These are phyloP conservation scores for Globisporangium echinulatum DNA, from an alignment of 352 stramenopile species.

Conservation along the genomic window DNA sequence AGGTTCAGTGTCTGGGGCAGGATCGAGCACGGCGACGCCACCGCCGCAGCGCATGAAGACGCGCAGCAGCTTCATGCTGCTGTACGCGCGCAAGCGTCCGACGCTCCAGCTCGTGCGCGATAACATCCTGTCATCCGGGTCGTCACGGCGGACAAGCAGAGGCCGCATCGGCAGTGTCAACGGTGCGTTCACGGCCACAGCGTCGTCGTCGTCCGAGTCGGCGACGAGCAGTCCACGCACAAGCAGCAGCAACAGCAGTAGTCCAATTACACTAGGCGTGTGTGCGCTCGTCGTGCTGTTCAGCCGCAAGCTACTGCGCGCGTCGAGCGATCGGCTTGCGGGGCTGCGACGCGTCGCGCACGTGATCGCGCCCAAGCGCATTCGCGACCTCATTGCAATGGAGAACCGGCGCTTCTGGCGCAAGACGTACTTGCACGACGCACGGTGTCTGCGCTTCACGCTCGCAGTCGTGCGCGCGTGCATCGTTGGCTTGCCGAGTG, in stretches of 20 bases:
- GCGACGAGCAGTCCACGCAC: neutral
- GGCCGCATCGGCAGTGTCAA: no score
- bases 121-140: neutral
- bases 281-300: constrained; percentile 21
- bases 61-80: constrained; percentile 85
- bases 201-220: neutral
- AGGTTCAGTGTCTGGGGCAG: no score
- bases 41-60: constrained; percentile 52
- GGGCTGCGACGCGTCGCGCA: constrained; percentile 37
- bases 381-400: constrained; percentile 67
- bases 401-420: constrained; percentile 85
- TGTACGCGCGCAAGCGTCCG: constrained; percentile 62
- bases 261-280: constrained; percentile 1
- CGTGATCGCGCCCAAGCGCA: constrained; percentile 63
- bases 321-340: constrained; percentile 24
- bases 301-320: constrained; percentile 29
- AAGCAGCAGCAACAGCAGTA: neutral
- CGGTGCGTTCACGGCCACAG: no score
- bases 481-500: constrained; percentile 29
- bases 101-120: constrained; percentile 22
- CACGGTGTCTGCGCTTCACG: constrained; percentile 70
- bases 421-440: constrained; percentile 81
- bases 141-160: neutral
- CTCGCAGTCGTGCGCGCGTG: constrained; percentile 67
- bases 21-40: constrained; percentile 7